These are phyloP conservation scores for Naganishia antarctica DNA, from an alignment of 768 basidiomycete species.

Conservation along the genomic window DNA sequence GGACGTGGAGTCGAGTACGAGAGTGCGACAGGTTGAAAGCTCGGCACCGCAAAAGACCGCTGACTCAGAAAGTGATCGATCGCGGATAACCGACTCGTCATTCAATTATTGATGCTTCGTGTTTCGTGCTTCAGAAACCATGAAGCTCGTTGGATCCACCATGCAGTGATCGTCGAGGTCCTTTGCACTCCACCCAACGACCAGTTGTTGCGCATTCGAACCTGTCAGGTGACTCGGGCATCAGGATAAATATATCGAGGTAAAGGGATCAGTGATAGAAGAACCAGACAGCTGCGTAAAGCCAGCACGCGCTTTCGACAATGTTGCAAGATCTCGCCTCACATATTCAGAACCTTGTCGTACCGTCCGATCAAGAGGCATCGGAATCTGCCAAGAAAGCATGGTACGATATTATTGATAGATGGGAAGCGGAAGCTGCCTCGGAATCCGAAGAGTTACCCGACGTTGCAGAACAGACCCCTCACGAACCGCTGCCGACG, in stretches of 20 bases:
- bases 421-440: slow-evolving; percentile 1
- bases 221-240: too few relatives aligned
- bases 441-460: background rate
- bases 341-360: slow-evolving; percentile 3
- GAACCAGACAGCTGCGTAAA: too few relatives aligned
- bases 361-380: background rate
- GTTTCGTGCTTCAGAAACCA: background rate
- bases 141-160: too few relatives aligned
- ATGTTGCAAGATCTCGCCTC: slow-evolving; percentile 15
- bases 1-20: too few relatives aligned
- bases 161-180: too few relatives aligned
- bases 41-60: too few relatives aligned
- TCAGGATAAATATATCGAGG: too few relatives aligned
- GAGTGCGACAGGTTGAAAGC: too few relatives aligned
- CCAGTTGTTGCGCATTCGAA: too few relatives aligned
- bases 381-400: background rate
- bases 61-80: slow-evolving; percentile 1
- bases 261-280: too few relatives aligned
- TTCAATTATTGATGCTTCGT: slow-evolving; percentile 4
- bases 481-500: slow-evolving; percentile 19
- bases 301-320: too few relatives aligned
- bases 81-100: slow-evolving; percentile 8
- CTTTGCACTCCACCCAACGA: too few relatives aligned
- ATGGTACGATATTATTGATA: slow-evolving; percentile 20
- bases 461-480: background rate